These are phyloP conservation scores for Kodamaea sp. DNA, from an alignment of 1,139 yeast genomes.

Conservation along the genomic window DNA sequence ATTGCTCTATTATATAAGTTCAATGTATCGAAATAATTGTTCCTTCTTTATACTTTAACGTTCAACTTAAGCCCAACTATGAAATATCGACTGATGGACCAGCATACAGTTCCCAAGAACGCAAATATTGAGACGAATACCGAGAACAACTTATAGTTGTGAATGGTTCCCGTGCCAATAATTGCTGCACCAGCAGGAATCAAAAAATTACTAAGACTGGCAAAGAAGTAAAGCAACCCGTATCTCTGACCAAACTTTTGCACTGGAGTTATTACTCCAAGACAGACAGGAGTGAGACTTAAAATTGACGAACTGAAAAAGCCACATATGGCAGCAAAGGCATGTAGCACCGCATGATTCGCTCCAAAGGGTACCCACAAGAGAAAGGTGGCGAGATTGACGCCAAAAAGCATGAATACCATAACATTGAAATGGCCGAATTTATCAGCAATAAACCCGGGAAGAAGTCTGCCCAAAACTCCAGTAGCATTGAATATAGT, in stretches of 20 bases:
- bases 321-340: constrained; percentile 39
- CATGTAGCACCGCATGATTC: constrained; percentile 30
- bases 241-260: constrained; percentile 43
- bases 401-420: constrained; percentile 35
- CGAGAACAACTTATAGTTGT: constrained; percentile 36
- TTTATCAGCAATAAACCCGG: constrained; percentile 40
- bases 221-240: constrained; percentile 40
- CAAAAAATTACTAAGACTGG: constrained; percentile 44
- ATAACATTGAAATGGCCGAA: constrained; percentile 43
- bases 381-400: constrained; percentile 31
- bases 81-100: constrained; percentile 34
- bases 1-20: no score
- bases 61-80: constrained; percentile 36
- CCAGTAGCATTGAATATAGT: constrained; percentile 45
- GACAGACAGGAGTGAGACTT: constrained; percentile 42
- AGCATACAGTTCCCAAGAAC: constrained; percentile 28
- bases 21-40: no score
- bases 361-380: constrained; percentile 45
- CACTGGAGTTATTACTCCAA: constrained; percentile 40
- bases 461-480: constrained; percentile 38
- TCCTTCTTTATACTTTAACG: no score
- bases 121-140: constrained; percentile 37
- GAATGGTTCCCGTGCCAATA: constrained; percentile 33
- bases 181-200: constrained; percentile 49
- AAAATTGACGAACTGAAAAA: constrained; percentile 31